Base-by-base conservation (phyloP, 169 alveolate species). In the Fabrea salina region DNA sequence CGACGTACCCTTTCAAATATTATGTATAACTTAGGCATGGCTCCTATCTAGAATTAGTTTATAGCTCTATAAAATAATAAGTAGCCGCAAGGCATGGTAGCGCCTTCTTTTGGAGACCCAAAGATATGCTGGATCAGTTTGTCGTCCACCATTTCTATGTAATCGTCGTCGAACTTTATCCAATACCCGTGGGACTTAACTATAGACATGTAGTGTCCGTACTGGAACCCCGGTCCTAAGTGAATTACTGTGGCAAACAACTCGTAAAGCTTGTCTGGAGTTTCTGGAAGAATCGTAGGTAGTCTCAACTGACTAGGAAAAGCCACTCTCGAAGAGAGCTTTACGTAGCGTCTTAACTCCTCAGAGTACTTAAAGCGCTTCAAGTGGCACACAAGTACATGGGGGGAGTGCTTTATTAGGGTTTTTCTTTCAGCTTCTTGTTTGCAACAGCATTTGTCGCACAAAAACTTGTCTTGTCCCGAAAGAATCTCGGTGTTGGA, bases 131-230 rank as follows among this genome's bases (percentile, higher is more conserved):
- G 68, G 40, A 74, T 37, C 50, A 74, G 22, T 7, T 51, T 56
- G 32, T 53, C 68, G 5, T 74, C 81, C 19, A 43, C 71, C 33
- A n/a, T 50, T 54, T 74, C 81, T 27, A 74, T 40, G 16, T 19
- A 54, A 74, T 89, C 91, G 75, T 90, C 95, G 76, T 90, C 92
- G 83, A 82, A 86, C 40, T 61, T 76, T 64, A 82, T 83, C 93
- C 95, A 90, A 43, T 64, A 47, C 25, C 83, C 85, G 33, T 85
- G 32, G 6, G 56, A 56, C 66, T 83, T 87, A 0, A 85, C 76
- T 54, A 87, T 43, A 19, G 92, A 64, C 49, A 75, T 56, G 61
- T 90, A 90, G 78, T 90, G 95, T 8, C 95, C 95, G 75, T 78
- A 80, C 22, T 58, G 76, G 22, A 80, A 49, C 2, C 93, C 92